Base-by-base conservation (phyloP, 192 early-diverging fungal species). In the Backusella australiensis region DNA sequence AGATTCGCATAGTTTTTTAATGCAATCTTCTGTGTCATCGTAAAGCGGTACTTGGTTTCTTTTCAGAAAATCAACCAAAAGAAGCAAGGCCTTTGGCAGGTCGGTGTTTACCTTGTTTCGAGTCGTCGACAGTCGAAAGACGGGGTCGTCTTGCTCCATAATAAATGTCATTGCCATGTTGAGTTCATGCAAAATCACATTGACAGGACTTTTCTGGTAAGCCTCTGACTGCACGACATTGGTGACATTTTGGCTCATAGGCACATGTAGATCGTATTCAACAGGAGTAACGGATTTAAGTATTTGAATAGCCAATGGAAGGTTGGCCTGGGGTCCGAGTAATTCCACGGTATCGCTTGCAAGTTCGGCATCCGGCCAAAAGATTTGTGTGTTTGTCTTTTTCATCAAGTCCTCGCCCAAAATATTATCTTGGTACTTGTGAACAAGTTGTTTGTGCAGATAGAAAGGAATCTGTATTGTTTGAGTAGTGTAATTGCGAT, bases 361-460 rank as follows among this genome's bases (percentile, higher is more conserved):
- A 19, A 81, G 77, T 76, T 93, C 92, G 41, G 86, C 85, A 35
- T 90, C 89, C 4, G 93, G 92, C 82, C 91, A 92, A 1, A 81
- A 75, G 26, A 93, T 78, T 15, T 84, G 81, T 3, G 91, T 86
- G 56, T 88, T 88, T 21, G 86, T 87, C 19, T 78, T 82, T 65
- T 91, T 82, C 34, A 83, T 78, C 46, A 94, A 88, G 1, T 91
- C 90, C 6, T 84, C 75, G 15, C 41, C 42, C 3, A 74, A 36
- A 41, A 74, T 38, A 9, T 5, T 49, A 26, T 29, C 34, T 41
- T 73, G 76, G 35, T 73, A 73, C 6, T 77, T 44, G 34, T 82
- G 82, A 59, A 93, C 77, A 7, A 94, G 79, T 4, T 78, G 63
- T 1, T 89, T 84, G 73, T 94, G 93, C 4, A 88, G 74, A 17